These are phyloP conservation scores for Gossypium gossypioides DNA, from an alignment of 441 rosid species.

Conservation along the genomic window DNA sequence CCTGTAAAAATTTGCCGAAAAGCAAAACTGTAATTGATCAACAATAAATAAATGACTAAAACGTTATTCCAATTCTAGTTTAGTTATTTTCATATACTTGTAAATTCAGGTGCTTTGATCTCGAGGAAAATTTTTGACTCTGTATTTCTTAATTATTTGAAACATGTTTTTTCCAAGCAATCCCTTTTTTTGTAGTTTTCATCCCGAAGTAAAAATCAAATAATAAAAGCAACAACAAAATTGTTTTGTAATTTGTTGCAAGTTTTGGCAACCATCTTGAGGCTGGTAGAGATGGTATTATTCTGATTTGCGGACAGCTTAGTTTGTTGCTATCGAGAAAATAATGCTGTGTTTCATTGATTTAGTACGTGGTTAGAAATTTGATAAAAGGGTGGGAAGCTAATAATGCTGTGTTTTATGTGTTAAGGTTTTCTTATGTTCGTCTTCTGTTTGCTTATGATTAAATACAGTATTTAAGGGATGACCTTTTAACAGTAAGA, in stretches of 20 bases:
- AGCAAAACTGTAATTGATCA: background rate
- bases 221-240: background rate
- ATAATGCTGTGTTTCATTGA: background rate
- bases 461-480: slow-evolving; percentile 61
- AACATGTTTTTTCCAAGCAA: background rate
- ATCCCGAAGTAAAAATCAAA: background rate
- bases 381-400: background rate
- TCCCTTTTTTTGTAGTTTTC: background rate
- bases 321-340: background rate
- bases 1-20: background rate
- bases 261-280: background rate
- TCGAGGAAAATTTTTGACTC: background rate
- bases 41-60: background rate
- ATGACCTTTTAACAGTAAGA: slow-evolving; percentile 66
- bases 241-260: background rate
- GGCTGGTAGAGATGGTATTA: background rate
- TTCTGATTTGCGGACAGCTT: background rate
- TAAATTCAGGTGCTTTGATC: background rate
- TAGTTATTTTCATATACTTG: background rate
- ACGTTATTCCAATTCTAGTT: background rate
- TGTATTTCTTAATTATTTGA: background rate
- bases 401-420: background rate
- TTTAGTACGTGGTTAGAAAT: background rate
- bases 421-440: background rate
- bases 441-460: slow-evolving; percentile 14